Evolutionary conservation across 208 protist genomes (phyloP).

Genomic region (Leishmania arabica): DNA sequence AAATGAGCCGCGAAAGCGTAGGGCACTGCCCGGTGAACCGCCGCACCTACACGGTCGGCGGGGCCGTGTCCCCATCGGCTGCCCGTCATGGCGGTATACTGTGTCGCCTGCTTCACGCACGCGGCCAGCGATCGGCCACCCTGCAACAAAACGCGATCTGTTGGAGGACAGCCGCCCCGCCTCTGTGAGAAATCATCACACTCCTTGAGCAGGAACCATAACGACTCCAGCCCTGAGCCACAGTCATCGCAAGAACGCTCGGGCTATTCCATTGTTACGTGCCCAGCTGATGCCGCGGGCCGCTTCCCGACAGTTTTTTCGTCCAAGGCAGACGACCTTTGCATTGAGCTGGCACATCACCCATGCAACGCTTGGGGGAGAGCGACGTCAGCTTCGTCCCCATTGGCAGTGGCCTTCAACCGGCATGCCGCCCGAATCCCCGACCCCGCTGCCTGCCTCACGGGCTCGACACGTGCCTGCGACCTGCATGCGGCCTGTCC

Average conservation of each 20-base stretch:
- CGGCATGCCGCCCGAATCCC: not conserved
- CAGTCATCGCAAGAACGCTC: not conserved
- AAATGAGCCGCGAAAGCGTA: not conserved
- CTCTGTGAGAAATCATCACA: not conserved
- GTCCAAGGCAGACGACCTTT: not conserved
- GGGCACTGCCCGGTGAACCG: not conserved
- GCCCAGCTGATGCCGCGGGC: not conserved
- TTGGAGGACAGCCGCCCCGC: not conserved
- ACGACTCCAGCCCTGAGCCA: not conserved
- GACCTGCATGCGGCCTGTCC: not conserved
- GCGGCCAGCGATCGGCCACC: not conserved
- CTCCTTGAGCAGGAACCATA: not conserved
- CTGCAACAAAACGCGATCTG: not conserved
- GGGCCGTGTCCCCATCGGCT: not conserved
- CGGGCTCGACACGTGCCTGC: not conserved
- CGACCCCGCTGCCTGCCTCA: not conserved
- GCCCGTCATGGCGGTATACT: not conserved
- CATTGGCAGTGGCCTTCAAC: not conserved
- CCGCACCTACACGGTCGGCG: not conserved
- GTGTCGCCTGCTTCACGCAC: not conserved
- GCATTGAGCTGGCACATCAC: not conserved
- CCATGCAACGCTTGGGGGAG: no score
- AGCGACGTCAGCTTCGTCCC: not conserved
- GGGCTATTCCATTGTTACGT: not conserved
- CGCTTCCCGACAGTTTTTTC: not conserved